These are phyloP conservation scores for Alternaria sp. DNA, from an alignment of 2,329 filamentous ascomycete species.

Conservation along the genomic window DNA sequence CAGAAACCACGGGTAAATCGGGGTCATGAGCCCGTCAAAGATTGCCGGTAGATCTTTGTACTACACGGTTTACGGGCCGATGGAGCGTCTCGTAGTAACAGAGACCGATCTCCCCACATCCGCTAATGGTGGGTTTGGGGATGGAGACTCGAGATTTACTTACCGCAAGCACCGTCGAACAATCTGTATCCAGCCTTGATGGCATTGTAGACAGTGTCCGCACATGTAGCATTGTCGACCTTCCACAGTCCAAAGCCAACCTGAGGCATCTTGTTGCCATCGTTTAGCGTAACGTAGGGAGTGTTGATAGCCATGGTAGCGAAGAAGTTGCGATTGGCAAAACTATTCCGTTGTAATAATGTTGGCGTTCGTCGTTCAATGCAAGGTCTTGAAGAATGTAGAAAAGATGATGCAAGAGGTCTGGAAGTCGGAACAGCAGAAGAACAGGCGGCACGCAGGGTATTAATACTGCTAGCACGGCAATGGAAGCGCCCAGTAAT, in stretches of 20 bases:
- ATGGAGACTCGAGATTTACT: slow-evolving; percentile 16
- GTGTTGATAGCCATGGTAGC: slow-evolving; percentile 39
- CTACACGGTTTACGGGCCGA: slow-evolving; percentile 11
- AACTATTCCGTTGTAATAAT: slow-evolving; percentile 6
- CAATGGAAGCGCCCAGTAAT: slow-evolving; percentile 24
- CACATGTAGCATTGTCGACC: slow-evolving; percentile 43
- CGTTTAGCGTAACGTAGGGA: slow-evolving; percentile 44
- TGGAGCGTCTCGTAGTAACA: slow-evolving; percentile 3
- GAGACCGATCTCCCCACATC: neutral
- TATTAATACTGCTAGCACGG: slow-evolving; percentile 37
- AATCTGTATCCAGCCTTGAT: slow-evolving; percentile 51
- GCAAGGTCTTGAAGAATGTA: slow-evolving; percentile 13
- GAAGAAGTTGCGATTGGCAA: slow-evolving; percentile 23
- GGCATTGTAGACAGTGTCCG: slow-evolving; percentile 47
- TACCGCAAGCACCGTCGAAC: slow-evolving; percentile 51
- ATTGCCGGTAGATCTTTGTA: slow-evolving; percentile 1
- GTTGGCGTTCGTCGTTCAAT: slow-evolving; percentile 16
- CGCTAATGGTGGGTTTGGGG: neutral
- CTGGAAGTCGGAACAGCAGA: slow-evolving; percentile 17
- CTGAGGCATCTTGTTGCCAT: slow-evolving; percentile 50
- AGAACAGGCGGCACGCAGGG: slow-evolving; percentile 23
- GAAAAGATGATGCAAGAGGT: slow-evolving; percentile 14
- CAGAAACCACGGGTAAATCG: slow-evolving; percentile 34
- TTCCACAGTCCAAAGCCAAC: slow-evolving; percentile 50
- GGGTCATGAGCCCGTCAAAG: slow-evolving; percentile 10